Conservation (phyloP, 768 basidiomycete species). For the Naganishia vaughanmartiniae region DNA sequence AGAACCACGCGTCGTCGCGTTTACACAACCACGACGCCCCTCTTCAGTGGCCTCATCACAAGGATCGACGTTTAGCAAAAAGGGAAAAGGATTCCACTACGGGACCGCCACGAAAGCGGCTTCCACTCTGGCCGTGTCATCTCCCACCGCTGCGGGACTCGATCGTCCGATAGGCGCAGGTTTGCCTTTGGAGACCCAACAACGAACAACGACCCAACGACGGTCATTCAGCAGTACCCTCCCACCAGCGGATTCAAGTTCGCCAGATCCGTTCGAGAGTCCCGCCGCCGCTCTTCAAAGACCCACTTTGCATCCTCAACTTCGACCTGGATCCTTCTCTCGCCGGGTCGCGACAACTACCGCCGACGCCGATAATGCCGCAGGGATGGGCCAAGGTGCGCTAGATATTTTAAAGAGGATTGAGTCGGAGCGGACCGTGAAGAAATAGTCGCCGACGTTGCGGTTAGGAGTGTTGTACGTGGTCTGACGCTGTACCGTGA, state of each 20-base stretch:
- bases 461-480: neutral
- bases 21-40: slow-evolving; percentile 2
- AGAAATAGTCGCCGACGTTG: neutral
- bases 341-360: neutral
- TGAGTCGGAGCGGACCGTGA: neutral
- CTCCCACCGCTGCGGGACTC: neutral
- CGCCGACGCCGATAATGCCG: neutral
- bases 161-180: neutral
- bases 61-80: slow-evolving; percentile 24
- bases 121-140: slow-evolving; percentile 19
- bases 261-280: neutral
- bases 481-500: too few species aligned
- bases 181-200: neutral
- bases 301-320: neutral
- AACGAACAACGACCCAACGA: neutral
- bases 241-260: neutral
- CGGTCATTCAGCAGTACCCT: neutral
- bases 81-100: slow-evolving; percentile 26
- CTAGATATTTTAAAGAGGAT: slow-evolving; percentile 29
- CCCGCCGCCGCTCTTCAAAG: neutral
- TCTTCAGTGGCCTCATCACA: slow-evolving; percentile 23
- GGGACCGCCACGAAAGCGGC: slow-evolving; percentile 15
- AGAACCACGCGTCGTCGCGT: neutral
- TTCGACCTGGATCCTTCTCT: slow-evolving; percentile 1
- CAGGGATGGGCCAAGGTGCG: slow-evolving; percentile 26